Evolutionary conservation across 2,329 filamentous ascomycete genomes (phyloP), one percentile per base, ranked within the genome.

Genomic region (Mycocentrospora acerina): DNA sequence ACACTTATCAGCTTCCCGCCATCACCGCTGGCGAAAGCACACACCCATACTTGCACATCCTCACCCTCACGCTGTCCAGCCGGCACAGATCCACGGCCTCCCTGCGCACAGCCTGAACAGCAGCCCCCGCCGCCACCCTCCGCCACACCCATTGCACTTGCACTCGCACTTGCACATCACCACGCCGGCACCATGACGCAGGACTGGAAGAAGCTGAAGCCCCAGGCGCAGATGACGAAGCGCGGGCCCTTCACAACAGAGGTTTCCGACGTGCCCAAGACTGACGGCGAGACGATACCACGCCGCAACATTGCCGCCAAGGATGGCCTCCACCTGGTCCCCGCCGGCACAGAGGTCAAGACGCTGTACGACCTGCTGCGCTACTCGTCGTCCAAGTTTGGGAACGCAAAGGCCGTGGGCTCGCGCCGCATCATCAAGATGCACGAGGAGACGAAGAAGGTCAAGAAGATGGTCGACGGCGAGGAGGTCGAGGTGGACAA

Each of bases 381-480:
- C 60, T 79, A 82, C 55, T 83, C 83, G 54, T 84, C 85, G 29
- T 74, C 66, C 48, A 75, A 74, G 57, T 77, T 62, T 44, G 73
- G 73, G 54, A 76, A 76, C 46, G 73, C 73, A 53, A 76, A 76
- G 67, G 70, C 70, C 6, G 56, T 75, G 29, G 90, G 86, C 53
- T 78, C 77, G 58, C 83, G 90, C 48, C 84, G 80, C 66, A 77
- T 95, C 41, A 68, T 95, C 69, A 77, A 84, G 68, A 81, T 84
- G 31, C 89, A 95, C 69, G 80, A 80, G 57, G 90, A 95, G 75
- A 84, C 79, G 55, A 95, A 91, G 75, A 93, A 89, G 78, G 74
- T 95, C 54, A 86, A 90, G 77, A 95, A 94, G 79, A 77, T 88
- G 34, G 74, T 95, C 41, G 87, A 94, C 60, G 90, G 90, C 53